phyloP scores from a whole-genome alignment of 2,329 filamentous ascomycete species.

The Alternaria viburni region DNA sequence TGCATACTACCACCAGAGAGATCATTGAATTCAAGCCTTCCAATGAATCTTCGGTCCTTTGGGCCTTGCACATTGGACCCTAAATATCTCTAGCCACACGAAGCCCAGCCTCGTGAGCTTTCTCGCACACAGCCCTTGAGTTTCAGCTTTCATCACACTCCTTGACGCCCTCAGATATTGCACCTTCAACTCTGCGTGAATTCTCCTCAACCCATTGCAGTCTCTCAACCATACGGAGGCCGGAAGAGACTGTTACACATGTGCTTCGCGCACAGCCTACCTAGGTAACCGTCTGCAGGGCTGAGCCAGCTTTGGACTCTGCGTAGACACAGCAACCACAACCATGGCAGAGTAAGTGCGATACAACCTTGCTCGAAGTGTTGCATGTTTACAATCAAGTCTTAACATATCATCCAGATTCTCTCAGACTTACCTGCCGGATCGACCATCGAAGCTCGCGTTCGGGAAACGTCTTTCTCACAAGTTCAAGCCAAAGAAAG shows the following conservation, averaged over 20 bases:
- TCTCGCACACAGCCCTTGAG: background rate
- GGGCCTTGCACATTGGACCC: background rate
- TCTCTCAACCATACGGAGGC: background rate
- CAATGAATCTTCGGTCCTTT: background rate
- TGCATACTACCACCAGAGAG: background rate
- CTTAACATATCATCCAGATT: background rate
- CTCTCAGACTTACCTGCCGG: constrained; percentile 11
- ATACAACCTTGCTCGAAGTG: background rate
- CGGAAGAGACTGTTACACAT: background rate
- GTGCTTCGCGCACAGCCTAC: background rate
- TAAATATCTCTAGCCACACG: background rate
- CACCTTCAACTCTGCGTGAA: background rate
- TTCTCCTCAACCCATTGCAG: background rate
- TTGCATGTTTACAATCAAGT: background rate
- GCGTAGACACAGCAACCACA: background rate
- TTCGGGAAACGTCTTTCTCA: constrained; percentile 1
- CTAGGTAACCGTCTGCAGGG: background rate
- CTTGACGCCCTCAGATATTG: background rate
- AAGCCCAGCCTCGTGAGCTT: background rate
- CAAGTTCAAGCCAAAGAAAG: background rate
- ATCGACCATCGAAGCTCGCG: constrained; percentile 3
- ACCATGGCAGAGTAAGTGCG: background rate
- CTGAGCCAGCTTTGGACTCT: background rate
- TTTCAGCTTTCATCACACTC: background rate
- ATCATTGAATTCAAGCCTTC: background rate